Percentiles rank a stretch among this genome's conserved stretches.
Evolutionary conservation across 768 basidiomycete genomes (phyloP).

Genomic region (Leccinellum luteum): DNA sequence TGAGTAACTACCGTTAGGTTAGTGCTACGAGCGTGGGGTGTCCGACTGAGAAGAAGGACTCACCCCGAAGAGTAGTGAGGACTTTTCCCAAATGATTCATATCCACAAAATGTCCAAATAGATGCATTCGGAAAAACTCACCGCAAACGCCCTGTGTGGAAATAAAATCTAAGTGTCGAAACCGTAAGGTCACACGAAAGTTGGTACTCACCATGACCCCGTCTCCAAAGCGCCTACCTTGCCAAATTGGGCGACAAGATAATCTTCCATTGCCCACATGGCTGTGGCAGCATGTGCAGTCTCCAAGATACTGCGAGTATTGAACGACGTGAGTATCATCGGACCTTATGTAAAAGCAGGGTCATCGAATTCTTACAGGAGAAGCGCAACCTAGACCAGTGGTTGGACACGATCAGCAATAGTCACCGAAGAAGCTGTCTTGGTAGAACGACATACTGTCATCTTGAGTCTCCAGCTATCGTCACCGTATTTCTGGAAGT

Average conservation of each 20-base stretch:
- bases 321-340: neutral
- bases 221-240: neutral
- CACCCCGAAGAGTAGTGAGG: no score
- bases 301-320: constrained; percentile 17
- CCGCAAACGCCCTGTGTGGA: no score
- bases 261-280: constrained; percentile 24
- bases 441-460: constrained; percentile 14
- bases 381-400: constrained; percentile 16
- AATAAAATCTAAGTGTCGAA: no score
- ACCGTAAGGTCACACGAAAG: no score
- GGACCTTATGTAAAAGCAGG: no score
- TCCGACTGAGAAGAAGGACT: no score
- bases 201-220: no score
- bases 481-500: constrained; percentile 23
- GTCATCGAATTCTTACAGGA: constrained; percentile 12
- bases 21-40: no score
- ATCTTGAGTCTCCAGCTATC: constrained; percentile 2
- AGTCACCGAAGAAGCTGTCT: neutral
- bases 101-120: no score
- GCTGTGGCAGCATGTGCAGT: constrained; percentile 20
- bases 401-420: neutral
- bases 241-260: constrained; percentile 20
- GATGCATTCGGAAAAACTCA: no score
- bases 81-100: no score
- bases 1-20: no score